A percentile compares a stretch with the other conserved stretches of the same genome.
These are phyloP conservation scores for Jasminum sambac DNA, from an alignment of 257 asterid species.

Conservation along the genomic window DNA sequence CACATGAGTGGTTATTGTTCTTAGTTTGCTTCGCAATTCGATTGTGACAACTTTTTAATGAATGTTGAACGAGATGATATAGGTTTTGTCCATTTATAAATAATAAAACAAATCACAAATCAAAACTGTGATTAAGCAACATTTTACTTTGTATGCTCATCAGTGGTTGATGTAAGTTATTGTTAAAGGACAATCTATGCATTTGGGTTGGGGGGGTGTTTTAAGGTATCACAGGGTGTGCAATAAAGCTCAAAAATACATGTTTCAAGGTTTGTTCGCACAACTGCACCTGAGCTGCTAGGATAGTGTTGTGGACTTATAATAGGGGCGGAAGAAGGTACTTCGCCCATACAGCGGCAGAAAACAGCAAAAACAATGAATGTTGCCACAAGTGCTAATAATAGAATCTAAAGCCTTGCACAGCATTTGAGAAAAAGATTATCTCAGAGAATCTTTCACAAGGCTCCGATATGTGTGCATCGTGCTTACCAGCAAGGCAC, in stretches of 20 bases:
- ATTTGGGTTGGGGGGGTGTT: too few species aligned
- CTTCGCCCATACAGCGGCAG: not conserved
- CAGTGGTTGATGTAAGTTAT: not conserved
- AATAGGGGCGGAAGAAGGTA: not conserved
- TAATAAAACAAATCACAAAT: not conserved
- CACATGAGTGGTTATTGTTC: not conserved
- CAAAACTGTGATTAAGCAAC: not conserved
- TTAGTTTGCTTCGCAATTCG: not conserved
- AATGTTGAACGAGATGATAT: not conserved
- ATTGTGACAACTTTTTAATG: not conserved
- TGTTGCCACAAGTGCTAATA: slow-evolving; percentile 1
- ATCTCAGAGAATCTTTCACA: slow-evolving; percentile 13
- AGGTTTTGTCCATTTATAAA: not conserved
- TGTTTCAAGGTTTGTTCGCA: not conserved
- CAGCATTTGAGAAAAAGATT: not conserved
- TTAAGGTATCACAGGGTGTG: not conserved
- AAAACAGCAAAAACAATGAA: slow-evolving; percentile 11
- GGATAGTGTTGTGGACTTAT: not conserved
- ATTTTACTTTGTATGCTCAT: not conserved
- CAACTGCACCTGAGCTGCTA: slow-evolving; percentile 17
- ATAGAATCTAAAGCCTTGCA: slow-evolving; percentile 2
- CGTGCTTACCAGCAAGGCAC: slow-evolving; percentile 87
- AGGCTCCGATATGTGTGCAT: slow-evolving; percentile 4
- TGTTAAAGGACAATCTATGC: not conserved
- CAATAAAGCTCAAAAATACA: not conserved